A percentile compares a stretch with the other conserved stretches of the same genome.
Conservation (phyloP, 176 grass and related monocot species). For the Pontederia paniculata region DNA sequence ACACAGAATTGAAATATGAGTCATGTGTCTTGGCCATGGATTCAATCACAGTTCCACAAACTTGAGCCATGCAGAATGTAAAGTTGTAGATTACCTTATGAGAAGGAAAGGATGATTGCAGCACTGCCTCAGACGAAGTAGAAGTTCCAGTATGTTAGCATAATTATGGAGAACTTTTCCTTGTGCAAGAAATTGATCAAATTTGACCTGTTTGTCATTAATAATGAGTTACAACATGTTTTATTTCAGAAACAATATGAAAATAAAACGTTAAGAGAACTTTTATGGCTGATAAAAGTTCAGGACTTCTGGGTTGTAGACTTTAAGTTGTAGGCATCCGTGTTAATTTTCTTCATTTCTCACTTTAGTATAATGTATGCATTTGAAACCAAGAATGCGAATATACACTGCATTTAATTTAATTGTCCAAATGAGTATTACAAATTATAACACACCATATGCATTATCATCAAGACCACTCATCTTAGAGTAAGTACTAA, state of each 20-base stretch:
- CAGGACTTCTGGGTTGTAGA: too few relatives aligned
- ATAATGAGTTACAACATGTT: background rate
- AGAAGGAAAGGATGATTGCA: constrained; percentile 95
- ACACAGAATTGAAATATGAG: too few relatives aligned
- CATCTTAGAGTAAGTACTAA: background rate
- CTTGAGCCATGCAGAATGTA: background rate
- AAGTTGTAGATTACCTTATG: constrained; percentile 42
- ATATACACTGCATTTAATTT: too few relatives aligned
- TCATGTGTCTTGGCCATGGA: too few relatives aligned
- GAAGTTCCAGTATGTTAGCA: constrained; percentile 75
- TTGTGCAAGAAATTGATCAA: constrained; percentile 77
- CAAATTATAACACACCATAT: too few relatives aligned
- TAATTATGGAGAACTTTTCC: constrained; percentile 81
- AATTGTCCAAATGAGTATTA: too few relatives aligned
- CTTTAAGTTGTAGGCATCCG: too few relatives aligned
- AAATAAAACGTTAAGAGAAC: too few relatives aligned
- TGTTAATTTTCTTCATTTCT: too few relatives aligned
- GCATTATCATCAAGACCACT: background rate
- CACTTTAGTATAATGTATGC: background rate
- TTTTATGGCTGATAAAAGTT: too few relatives aligned
- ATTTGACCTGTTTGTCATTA: constrained; percentile 46
- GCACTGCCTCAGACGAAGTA: constrained; percentile 76
- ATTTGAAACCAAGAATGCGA: background rate
- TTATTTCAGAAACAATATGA: too few relatives aligned
- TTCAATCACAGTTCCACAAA: too few relatives aligned